These are phyloP conservation scores for Selaginella moellendorffii DNA, from an alignment of 75 land plant genomes.

Conservation along the genomic window DNA sequence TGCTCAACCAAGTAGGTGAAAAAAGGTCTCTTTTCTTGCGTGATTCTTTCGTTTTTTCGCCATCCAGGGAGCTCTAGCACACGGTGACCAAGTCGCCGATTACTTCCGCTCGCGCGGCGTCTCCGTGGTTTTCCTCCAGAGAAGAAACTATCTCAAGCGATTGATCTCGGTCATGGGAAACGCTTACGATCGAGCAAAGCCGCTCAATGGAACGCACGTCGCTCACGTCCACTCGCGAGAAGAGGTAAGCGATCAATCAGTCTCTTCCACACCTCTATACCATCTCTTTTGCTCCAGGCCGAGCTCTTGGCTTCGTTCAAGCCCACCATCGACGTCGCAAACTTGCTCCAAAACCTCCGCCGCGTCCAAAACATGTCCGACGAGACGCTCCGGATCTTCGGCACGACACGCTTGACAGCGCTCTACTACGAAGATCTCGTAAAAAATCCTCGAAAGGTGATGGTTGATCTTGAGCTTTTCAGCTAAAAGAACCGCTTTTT, in stretches of 20 bases:
- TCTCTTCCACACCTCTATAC: background rate
- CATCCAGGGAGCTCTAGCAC: slow-evolving; percentile 27
- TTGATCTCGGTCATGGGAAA: slow-evolving; percentile 32
- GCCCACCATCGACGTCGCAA: slow-evolving; percentile 24
- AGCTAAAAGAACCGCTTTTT: background rate
- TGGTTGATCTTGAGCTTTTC: too few relatives aligned
- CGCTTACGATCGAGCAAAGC: slow-evolving; percentile 33
- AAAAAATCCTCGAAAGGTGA: background rate
- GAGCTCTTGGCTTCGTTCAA: slow-evolving; percentile 30
- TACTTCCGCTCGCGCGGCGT: slow-evolving; percentile 27
- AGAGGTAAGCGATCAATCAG: slow-evolving; percentile 19
- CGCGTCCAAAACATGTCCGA: slow-evolving; percentile 16
- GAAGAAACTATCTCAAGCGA: slow-evolving; percentile 25
- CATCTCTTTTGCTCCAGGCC: slow-evolving; percentile 24
- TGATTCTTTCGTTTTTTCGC: background rate
- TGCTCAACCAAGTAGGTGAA: slow-evolving; percentile 76
- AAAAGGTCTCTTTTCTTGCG: too few relatives aligned
- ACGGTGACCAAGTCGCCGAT: slow-evolving; percentile 19
- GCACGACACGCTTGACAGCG: slow-evolving; percentile 24
- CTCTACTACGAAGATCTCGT: slow-evolving; percentile 37
- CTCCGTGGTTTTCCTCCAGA: slow-evolving; percentile 24
- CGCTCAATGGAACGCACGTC: slow-evolving; percentile 39
- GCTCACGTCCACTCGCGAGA: slow-evolving; percentile 39
- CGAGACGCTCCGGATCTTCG: slow-evolving; percentile 22
- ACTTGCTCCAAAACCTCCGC: slow-evolving; percentile 23